These are phyloP conservation scores for Hyphopichia burtonii DNA, from an alignment of 1,139 yeast species.

Conservation along the genomic window DNA sequence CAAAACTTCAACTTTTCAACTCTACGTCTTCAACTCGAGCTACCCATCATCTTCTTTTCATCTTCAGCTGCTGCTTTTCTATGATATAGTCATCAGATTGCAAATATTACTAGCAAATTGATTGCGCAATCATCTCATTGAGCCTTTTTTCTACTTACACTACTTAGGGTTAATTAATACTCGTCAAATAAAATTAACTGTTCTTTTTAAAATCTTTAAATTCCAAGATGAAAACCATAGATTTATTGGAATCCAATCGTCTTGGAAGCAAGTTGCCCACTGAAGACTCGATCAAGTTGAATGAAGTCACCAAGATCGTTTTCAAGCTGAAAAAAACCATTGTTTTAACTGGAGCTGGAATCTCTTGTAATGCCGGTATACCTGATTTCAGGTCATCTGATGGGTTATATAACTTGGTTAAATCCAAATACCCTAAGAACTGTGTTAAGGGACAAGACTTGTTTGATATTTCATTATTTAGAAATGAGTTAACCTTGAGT, in stretches of 20 bases:
- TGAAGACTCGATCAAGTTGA: slow-evolving; percentile 31
- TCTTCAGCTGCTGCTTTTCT: no score
- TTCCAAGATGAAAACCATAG: slow-evolving; percentile 31
- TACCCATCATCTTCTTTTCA: neutral
- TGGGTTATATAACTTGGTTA: slow-evolving; percentile 79
- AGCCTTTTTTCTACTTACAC: no score
- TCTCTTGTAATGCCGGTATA: slow-evolving; percentile 93
- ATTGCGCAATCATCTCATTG: no score
- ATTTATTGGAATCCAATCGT: slow-evolving; percentile 18
- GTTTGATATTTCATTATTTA: slow-evolving; percentile 80
- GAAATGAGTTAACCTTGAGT: slow-evolving; percentile 60
- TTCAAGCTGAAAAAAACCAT: slow-evolving; percentile 52
- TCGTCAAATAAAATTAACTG: no score
- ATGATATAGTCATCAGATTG: no score
- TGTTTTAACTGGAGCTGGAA: slow-evolving; percentile 89
- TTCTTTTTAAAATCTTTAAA: no score
- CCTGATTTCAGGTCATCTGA: slow-evolving; percentile 88
- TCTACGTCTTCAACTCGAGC: neutral
- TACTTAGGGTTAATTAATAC: no score
- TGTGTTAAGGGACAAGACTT: slow-evolving; percentile 82
- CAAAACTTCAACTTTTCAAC: neutral
- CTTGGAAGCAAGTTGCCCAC: slow-evolving; percentile 19
- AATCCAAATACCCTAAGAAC: slow-evolving; percentile 58
- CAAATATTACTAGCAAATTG: no score
- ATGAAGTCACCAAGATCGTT: slow-evolving; percentile 42